Percentiles rank a stretch among this genome's conserved stretches.
Evolutionary conservation across 306 rosid genomes (phyloP).

Genomic region (Heteromeles arbutifolia): DNA sequence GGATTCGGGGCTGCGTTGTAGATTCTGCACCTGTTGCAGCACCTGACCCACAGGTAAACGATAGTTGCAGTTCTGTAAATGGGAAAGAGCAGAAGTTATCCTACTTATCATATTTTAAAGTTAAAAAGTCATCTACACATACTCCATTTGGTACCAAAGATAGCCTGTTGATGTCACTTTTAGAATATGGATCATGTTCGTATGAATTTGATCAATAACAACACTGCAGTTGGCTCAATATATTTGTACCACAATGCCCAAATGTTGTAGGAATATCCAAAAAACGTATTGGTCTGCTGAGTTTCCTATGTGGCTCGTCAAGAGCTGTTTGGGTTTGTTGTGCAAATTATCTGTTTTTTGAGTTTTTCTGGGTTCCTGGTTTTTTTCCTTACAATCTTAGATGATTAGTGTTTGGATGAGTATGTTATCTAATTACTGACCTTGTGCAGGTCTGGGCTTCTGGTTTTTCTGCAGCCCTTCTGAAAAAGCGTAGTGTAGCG

Average conservation of each 20-base stretch:
- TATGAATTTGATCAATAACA: neutral
- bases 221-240: neutral
- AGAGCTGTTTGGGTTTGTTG: neutral
- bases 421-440: slow-evolving; percentile 13
- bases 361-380: neutral
- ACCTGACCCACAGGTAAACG: slow-evolving; percentile 77
- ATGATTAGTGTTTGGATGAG: neutral
- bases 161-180: neutral
- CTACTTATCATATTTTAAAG: too few species aligned
- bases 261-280: neutral
- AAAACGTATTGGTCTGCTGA: neutral
- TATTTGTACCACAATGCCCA: neutral
- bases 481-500: slow-evolving; percentile 80
- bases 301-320: neutral
- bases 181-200: neutral
- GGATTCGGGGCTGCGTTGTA: slow-evolving; percentile 85
- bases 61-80: neutral
- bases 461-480: slow-evolving; percentile 94
- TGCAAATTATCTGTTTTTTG: neutral
- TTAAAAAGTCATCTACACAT: too few species aligned
- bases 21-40: slow-evolving; percentile 97
- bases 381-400: neutral
- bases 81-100: neutral
- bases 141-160: neutral
- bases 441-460: slow-evolving; percentile 88